Percentiles rank a stretch among this genome's conserved stretches.
These are phyloP conservation scores for Corchorus capsularis DNA, from an alignment of 345 rosid species.

Conservation along the genomic window DNA sequence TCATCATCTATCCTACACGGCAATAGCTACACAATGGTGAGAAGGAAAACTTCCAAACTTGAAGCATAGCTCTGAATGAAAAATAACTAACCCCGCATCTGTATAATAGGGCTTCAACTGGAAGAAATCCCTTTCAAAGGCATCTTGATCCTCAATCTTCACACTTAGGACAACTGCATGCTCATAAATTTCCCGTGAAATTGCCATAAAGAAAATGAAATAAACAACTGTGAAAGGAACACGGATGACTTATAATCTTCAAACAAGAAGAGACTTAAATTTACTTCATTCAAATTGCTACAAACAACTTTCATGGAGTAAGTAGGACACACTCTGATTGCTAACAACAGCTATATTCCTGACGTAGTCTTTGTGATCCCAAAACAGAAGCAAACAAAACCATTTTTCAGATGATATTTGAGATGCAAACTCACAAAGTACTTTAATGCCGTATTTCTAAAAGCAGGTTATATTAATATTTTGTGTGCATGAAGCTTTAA, in stretches of 20 bases:
- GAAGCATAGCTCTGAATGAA: neutral
- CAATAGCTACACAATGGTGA: too few species aligned
- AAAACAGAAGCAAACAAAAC: neutral
- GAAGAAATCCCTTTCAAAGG: slow-evolving; percentile 93
- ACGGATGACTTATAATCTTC: neutral
- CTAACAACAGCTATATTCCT: neutral
- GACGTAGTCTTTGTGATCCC: neutral
- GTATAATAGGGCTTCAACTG: slow-evolving; percentile 95
- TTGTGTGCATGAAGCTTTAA: neutral
- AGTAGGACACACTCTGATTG: neutral
- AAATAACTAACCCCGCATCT: slow-evolving; percentile 67
- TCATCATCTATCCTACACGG: neutral
- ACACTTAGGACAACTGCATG: slow-evolving; percentile 91
- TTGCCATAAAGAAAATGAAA: neutral
- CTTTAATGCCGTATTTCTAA: neutral
- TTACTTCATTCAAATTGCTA: neutral
- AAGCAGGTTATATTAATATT: neutral
- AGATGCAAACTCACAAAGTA: neutral
- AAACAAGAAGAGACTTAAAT: neutral
- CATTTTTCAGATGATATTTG: neutral
- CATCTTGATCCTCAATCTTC: slow-evolving; percentile 89
- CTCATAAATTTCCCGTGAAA: slow-evolving; percentile 85
- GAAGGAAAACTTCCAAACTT: neutral
- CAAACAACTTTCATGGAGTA: neutral
- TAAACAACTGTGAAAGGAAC: neutral